These are phyloP conservation scores for Fraxinus velutina DNA, from an alignment of 305 asterid genomes.

Conservation along the genomic window DNA sequence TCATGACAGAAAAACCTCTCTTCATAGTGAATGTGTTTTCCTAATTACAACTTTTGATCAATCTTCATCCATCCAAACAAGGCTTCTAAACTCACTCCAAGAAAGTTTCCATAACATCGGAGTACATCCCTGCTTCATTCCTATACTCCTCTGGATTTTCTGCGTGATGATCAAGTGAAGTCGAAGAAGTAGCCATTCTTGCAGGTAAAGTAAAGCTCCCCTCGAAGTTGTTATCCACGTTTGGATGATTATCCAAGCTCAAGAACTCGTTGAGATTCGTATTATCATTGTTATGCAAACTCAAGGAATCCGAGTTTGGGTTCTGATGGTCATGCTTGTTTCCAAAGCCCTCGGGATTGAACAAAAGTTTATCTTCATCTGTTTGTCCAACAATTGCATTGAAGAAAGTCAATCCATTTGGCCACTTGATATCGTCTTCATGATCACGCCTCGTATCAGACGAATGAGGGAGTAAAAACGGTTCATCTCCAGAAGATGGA, in stretches of 20 bases:
- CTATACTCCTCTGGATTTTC: constrained; percentile 64
- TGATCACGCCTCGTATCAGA: constrained; percentile 68
- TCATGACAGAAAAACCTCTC: background rate
- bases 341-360: constrained; percentile 50
- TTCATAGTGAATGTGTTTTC: constrained; percentile 21
- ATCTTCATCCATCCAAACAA: constrained; percentile 19
- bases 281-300: constrained; percentile 37
- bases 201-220: constrained; percentile 83
- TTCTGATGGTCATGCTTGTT: constrained; percentile 35
- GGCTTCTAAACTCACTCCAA: constrained; percentile 44
- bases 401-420: constrained; percentile 74
- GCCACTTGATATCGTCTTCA: constrained; percentile 89
- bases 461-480: constrained; percentile 74
- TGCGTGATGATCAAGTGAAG: constrained; percentile 58
- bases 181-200: constrained; percentile 68
- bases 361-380: constrained; percentile 72
- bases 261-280: constrained; percentile 57
- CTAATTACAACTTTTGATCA: constrained; percentile 35
- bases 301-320: constrained; percentile 33
- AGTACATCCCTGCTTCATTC: constrained; percentile 66
- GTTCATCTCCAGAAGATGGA: constrained; percentile 56
- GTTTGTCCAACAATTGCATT: constrained; percentile 66
- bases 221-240: constrained; percentile 71
- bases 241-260: constrained; percentile 69
- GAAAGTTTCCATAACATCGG: constrained; percentile 83